Evolutionary conservation across 768 basidiomycete species (phyloP).

Genomic region (Termitomyces sp.): DNA sequence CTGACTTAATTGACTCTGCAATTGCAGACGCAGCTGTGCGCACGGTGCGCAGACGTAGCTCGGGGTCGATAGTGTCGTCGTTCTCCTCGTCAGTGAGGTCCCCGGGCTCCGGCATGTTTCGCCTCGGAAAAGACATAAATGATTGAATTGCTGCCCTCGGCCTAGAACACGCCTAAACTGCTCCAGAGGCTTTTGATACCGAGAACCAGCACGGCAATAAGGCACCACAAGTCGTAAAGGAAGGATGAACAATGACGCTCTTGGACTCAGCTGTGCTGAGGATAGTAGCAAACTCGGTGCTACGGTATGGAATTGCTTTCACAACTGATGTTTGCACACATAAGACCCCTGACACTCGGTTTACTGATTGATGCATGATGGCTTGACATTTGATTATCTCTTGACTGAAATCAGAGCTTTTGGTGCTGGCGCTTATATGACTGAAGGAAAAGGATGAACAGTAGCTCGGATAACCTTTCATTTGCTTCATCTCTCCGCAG

Average conservation of each 20-base stretch:
- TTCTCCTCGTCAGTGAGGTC: constrained; percentile 54
- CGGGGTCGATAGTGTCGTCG: constrained; percentile 73
- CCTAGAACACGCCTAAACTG: constrained; percentile 8
- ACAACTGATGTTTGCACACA: background rate
- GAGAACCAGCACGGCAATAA: constrained; percentile 20
- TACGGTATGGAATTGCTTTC: background rate
- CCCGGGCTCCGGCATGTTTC: constrained; percentile 31
- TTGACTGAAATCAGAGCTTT: background rate
- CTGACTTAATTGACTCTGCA: constrained; percentile 79
- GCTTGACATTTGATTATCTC: background rate
- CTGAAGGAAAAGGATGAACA: background rate
- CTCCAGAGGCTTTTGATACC: constrained; percentile 11
- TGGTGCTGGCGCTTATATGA: background rate
- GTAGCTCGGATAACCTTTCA: background rate
- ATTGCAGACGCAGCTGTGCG: constrained; percentile 89
- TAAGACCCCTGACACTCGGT: constrained; percentile 1
- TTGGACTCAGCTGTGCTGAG: background rate
- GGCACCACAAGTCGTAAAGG: constrained; percentile 7
- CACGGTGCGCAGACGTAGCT: constrained; percentile 85
- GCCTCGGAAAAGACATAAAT: constrained; percentile 34
- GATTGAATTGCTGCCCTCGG: constrained; percentile 8
- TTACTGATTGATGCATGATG: background rate
- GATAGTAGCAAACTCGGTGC: background rate
- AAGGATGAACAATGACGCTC: constrained; percentile 6
- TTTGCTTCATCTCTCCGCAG: background rate